phyloP scores from a whole-genome alignment of 2,329 filamentous ascomycete species.

The Monosporascus sp. region DNA sequence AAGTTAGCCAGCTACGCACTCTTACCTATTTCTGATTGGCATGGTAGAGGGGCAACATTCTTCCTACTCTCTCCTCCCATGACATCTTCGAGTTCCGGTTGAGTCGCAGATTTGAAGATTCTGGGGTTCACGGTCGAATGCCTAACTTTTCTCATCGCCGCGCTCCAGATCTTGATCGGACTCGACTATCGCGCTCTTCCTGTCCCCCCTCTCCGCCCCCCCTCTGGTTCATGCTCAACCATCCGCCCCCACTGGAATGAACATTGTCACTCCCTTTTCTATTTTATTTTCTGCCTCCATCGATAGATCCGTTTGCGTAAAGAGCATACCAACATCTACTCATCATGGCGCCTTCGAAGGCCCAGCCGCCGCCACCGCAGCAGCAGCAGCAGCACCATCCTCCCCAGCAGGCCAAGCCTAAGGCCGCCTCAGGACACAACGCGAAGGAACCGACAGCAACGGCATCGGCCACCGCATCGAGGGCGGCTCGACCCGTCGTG shows the following conservation, averaged over 20 bases:
- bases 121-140: slow-evolving; percentile 14
- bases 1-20: background rate
- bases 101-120: slow-evolving; percentile 22
- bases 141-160: slow-evolving; percentile 10
- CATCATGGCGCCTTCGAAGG: slow-evolving; percentile 2
- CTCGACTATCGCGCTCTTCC: slow-evolving; percentile 1
- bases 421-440: slow-evolving; percentile 16
- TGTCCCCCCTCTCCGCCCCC: background rate
- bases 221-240: background rate
- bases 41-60: background rate
- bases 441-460: slow-evolving; percentile 17
- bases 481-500: slow-evolving; percentile 18
- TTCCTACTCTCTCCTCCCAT: slow-evolving; percentile 5
- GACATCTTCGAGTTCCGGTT: slow-evolving; percentile 21
- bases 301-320: background rate
- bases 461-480: slow-evolving; percentile 6
- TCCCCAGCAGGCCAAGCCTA: background rate
- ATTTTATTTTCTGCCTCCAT: background rate
- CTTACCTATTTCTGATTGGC: background rate
- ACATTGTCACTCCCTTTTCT: background rate
- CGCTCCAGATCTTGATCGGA: slow-evolving; percentile 17
- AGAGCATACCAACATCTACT: background rate
- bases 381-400: background rate
- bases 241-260: background rate
- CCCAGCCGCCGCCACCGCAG: background rate